Base-by-base conservation (phyloP, 225 moss, liverwort and hornwort species). In the Pleurozium schreberi region DNA sequence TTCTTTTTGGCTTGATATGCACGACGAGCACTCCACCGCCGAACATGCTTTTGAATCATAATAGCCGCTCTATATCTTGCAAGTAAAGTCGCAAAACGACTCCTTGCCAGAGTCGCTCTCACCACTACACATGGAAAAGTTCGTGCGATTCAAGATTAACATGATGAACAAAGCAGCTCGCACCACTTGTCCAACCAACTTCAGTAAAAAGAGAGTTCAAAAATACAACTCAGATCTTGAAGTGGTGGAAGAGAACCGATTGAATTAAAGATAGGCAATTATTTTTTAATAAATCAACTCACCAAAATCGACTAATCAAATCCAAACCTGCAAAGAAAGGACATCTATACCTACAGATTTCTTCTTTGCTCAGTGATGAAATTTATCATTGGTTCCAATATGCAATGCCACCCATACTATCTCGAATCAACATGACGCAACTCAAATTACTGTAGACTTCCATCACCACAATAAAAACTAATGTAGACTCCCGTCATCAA, bases 51-150 rank as follows among this genome's bases (percentile, higher is more conserved):
- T 89, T 99, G 98, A 88, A 99, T 96, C n/a, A 86, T 75, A 86
- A 97, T 89, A 77, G 97, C 95, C 83, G 96, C 95, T 81, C 92
- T 91, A 83, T 96, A 90, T 74, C 94, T 92, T 80, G 89, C 66
- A 78, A 85, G 92, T 81, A 97, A 83, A 76, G 90, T 91, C 62
- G 87, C 75, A 90, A 92, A 99, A 49, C 92, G 93, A 87, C 90
- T 93, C 89, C 96, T 97, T 90, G 97, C 96, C 74, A 93, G 91
- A 57, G 91, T 93, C 81, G 95, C 97, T 95, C 98, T 94, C 69
- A 93, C 94, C 95, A 95, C 98, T 99, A 82, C 91, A 90, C 88
- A 93, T 34, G 19, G 47, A 75, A 78, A 90, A 86, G 60, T 75
- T 82, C 71, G 59, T 71, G 73, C 57, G 67, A 26, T 55, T 78